A percentile compares a stretch with the other conserved stretches of the same genome.
These are phyloP conservation scores for Chenopodium quinoa DNA, from an alignment of 148 eudicot species.

Conservation along the genomic window DNA sequence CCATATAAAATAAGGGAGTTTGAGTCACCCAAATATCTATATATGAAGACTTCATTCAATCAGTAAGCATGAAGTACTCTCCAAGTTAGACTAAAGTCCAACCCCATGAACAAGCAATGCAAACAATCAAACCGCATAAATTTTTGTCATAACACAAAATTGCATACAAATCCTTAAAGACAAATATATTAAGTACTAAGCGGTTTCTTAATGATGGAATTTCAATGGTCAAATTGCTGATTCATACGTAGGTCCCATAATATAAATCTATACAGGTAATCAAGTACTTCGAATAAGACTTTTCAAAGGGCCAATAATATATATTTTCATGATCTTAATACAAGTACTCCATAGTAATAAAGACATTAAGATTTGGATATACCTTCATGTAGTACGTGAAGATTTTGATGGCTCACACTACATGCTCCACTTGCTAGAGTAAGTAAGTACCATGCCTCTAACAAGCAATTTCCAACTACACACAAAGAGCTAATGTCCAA, in stretches of 20 bases:
- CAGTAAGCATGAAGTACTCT: neutral
- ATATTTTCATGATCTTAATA: too few species aligned
- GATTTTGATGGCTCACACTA: neutral
- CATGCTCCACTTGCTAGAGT: neutral
- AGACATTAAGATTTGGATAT: neutral
- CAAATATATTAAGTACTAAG: neutral
- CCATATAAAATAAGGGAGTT: too few species aligned
- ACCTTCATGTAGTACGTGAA: neutral
- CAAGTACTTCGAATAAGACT: too few species aligned
- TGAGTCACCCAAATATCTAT: too few species aligned
- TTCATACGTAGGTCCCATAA: neutral
- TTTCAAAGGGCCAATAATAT: too few species aligned
- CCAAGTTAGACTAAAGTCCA: neutral
- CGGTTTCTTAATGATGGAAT: neutral
- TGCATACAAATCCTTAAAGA: neutral
- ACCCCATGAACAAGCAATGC: neutral
- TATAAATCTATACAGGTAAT: too few species aligned
- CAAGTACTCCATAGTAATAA: too few species aligned
- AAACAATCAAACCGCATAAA: neutral
- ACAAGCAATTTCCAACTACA: conserved; percentile 5
- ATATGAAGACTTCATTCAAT: neutral
- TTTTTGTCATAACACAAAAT: neutral
- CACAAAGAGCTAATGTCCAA: neutral
- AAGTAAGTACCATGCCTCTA: neutral
- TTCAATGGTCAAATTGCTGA: neutral